Evolutionary conservation across 257 asterid genomes (phyloP).

Genomic region (Lithospermum erythrorhizon): DNA sequence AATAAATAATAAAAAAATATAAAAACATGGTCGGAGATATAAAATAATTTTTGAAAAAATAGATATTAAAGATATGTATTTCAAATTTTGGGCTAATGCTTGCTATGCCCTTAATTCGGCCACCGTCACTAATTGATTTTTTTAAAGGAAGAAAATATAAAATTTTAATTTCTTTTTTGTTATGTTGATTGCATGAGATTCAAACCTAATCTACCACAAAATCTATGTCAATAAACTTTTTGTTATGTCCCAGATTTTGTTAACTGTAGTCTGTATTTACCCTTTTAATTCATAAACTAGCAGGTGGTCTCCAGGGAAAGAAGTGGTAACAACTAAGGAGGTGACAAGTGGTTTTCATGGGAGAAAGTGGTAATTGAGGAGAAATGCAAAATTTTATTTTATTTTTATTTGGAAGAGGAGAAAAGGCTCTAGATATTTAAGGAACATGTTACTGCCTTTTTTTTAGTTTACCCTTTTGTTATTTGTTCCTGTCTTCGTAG

Average conservation of each 20-base stretch:
- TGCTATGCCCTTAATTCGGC: too few species aligned
- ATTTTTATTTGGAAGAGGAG: conserved; percentile 9
- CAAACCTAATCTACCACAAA: too few species aligned
- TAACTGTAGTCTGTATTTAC: not conserved
- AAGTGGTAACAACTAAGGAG: not conserved
- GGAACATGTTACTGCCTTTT: conserved; percentile 36
- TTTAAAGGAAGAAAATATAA: too few species aligned
- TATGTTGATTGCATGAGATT: too few species aligned
- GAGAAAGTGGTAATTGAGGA: conserved; percentile 52
- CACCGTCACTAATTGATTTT: too few species aligned
- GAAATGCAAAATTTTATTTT: conserved; percentile 19
- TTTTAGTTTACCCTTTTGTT: conserved; percentile 23
- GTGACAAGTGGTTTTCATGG: conserved; percentile 26
- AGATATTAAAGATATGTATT: too few species aligned
- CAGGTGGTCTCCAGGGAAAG: conserved; percentile 20
- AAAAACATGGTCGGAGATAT: too few species aligned
- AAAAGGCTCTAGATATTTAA: conserved; percentile 16
- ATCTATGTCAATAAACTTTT: not conserved
- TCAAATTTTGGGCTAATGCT: too few species aligned
- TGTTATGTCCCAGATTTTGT: not conserved
- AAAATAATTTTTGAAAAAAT: too few species aligned
- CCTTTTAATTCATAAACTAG: conserved; percentile 1
- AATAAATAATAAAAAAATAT: too few species aligned
- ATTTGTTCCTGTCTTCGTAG: conserved; percentile 44
- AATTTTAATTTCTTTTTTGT: too few species aligned